These are phyloP conservation scores for Oryza brachyantha DNA, from an alignment of 176 grass and related monocot genomes.

Conservation along the genomic window DNA sequence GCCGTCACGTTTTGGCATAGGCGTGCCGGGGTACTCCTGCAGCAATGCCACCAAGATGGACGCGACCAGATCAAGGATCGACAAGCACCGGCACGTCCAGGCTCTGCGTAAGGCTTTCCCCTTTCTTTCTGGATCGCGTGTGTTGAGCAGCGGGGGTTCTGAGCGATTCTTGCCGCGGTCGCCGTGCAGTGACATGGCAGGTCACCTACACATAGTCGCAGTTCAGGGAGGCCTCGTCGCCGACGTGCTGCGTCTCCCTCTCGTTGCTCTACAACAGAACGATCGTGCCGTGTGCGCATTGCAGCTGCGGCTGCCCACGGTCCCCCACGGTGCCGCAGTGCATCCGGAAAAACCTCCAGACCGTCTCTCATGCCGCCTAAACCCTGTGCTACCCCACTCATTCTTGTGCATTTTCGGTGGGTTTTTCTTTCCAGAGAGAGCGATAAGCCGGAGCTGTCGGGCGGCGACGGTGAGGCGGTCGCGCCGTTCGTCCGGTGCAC, in stretches of 20 bases:
- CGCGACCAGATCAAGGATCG: conserved; percentile 40
- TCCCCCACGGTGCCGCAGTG: conserved; percentile 27
- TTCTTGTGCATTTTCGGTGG: background rate
- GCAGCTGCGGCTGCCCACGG: conserved; percentile 49
- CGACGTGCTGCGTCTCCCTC: conserved; percentile 65
- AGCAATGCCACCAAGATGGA: conserved; percentile 39
- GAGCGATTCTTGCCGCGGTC: background rate
- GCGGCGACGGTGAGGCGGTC: background rate
- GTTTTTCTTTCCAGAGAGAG: conserved; percentile 6
- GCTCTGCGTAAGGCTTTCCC: conserved; percentile 36
- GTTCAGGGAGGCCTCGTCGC: conserved; percentile 46
- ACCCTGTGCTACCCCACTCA: background rate
- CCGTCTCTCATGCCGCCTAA: background rate
- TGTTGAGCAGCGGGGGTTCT: background rate
- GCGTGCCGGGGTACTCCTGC: conserved; percentile 71
- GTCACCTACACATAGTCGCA: conserved; percentile 71
- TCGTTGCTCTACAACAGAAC: conserved; percentile 61
- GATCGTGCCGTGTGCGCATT: conserved; percentile 56
- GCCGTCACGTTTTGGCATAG: conserved; percentile 55
- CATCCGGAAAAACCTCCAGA: conserved; percentile 29
- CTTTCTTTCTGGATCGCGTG: background rate
- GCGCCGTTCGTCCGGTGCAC: conserved; percentile 45
- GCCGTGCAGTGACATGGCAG: conserved; percentile 64
- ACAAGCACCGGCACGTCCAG: conserved; percentile 27
- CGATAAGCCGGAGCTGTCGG: background rate